Evolutionary conservation across 2,329 filamentous ascomycete genomes (phyloP).

Genomic region (Atkinsonella texensis): DNA sequence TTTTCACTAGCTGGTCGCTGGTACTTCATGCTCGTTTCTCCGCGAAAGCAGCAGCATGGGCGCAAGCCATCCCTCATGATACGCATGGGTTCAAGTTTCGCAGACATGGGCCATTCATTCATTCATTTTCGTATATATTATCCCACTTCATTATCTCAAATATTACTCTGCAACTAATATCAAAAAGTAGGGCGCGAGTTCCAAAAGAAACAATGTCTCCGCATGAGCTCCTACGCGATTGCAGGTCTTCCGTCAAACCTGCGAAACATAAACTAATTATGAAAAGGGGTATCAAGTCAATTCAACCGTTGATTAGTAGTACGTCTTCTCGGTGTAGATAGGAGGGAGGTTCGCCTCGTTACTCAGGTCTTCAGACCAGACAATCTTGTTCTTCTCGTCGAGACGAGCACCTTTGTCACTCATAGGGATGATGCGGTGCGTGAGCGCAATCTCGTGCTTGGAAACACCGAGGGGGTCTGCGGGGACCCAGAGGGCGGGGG

Average conservation of each 20-base stretch:
- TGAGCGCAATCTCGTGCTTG: slow-evolving; percentile 57
- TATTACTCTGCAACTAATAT: too few relatives aligned
- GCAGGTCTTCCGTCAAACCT: not conserved
- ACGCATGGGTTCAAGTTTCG: too few relatives aligned
- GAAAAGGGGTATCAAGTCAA: slow-evolving; percentile 9
- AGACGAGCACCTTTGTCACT: slow-evolving; percentile 61
- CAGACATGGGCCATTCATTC: too few relatives aligned
- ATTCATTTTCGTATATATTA: too few relatives aligned
- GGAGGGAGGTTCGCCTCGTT: slow-evolving; percentile 27
- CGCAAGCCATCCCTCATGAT: too few relatives aligned
- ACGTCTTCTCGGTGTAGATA: slow-evolving; percentile 32
- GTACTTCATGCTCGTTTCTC: too few relatives aligned
- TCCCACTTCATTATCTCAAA: too few relatives aligned
- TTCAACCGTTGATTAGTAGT: slow-evolving; percentile 22
- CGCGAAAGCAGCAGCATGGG: too few relatives aligned
- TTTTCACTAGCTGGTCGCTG: too few relatives aligned
- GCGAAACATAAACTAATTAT: not conserved
- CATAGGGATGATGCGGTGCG: slow-evolving; percentile 53
- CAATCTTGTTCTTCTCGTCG: slow-evolving; percentile 46
- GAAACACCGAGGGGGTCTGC: slow-evolving; percentile 58
- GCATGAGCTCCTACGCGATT: not conserved
- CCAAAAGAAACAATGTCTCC: not conserved
- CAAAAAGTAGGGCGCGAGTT: not conserved
- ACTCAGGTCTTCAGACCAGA: slow-evolving; percentile 24
- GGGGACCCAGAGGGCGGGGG: slow-evolving; percentile 65